Evolutionary conservation across 2,329 filamentous ascomycete species (phyloP).

Genomic region (Penicillium sp.): DNA sequence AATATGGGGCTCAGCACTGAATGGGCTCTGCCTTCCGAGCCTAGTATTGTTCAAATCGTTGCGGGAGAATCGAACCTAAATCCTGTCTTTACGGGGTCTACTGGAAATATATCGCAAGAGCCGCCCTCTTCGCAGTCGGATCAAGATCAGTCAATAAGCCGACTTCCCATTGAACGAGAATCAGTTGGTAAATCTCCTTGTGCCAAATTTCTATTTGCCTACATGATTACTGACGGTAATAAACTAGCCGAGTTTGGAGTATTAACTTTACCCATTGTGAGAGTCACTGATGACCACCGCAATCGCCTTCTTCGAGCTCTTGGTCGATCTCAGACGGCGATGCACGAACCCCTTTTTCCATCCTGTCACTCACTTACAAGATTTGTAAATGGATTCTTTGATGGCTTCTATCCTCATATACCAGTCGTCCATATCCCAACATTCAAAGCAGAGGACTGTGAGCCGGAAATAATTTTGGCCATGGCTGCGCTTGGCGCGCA

Average conservation of each 20-base stretch:
- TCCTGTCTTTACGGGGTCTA: background rate
- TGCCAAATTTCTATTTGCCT: background rate
- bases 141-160: conserved; percentile 1
- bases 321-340: background rate
- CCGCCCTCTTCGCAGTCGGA: background rate
- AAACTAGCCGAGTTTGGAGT: conserved; percentile 9
- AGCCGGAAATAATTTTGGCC: conserved; percentile 63
- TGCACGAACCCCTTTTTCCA: conserved; percentile 56
- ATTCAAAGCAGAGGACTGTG: conserved; percentile 57
- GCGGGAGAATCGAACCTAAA: conserved; percentile 2
- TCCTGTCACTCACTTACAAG: conserved; percentile 64
- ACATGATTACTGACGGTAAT: background rate
- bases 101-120: background rate
- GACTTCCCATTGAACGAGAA: conserved; percentile 5
- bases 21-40: conserved; percentile 12
- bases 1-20: conserved; percentile 11
- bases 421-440: conserved; percentile 66
- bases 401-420: conserved; percentile 58
- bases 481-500: conserved; percentile 56
- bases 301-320: conserved; percentile 4
- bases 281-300: conserved; percentile 1
- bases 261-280: conserved; percentile 8
- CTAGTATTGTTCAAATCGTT: conserved; percentile 5
- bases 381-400: conserved; percentile 66
- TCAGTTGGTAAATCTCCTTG: conserved; percentile 2